phyloP scores from a whole-genome alignment of 768 basidiomycete species.

The Pleurotus ostreatus region DNA sequence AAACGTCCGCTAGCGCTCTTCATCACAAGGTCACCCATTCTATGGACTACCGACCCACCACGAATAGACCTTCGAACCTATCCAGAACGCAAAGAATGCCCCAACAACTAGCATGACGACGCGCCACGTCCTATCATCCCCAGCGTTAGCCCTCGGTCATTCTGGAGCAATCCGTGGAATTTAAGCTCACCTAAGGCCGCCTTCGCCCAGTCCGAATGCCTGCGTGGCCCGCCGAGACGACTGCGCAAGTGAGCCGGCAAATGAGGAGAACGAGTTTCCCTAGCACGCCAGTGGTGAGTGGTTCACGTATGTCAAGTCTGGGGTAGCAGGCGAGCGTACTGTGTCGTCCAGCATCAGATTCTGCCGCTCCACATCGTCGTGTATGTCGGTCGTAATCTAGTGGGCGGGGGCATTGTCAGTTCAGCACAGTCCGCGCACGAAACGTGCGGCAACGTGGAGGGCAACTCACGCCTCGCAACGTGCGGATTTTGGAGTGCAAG shows the following conservation, averaged over 20 bases:
- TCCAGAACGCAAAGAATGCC: conserved; percentile 52
- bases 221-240: conserved; percentile 68
- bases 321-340: conserved; percentile 33
- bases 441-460: background rate
- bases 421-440: too few relatives aligned
- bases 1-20: too few relatives aligned
- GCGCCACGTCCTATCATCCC: conserved; percentile 49
- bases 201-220: conserved; percentile 67
- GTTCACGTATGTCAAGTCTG: background rate
- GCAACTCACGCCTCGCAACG: conserved; percentile 65
- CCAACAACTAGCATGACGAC: conserved; percentile 59
- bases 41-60: background rate
- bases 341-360: conserved; percentile 76
- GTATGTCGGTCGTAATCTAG: conserved; percentile 85
- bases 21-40: background rate
- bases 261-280: conserved; percentile 65
- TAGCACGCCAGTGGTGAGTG: conserved; percentile 20
- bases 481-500: conserved; percentile 80
- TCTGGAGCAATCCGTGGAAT: background rate
- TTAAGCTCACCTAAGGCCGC: conserved; percentile 35
- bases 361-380: conserved; percentile 81
- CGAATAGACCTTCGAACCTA: conserved; percentile 40
- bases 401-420: too few relatives aligned
- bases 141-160: background rate
- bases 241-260: conserved; percentile 58